Base-by-base conservation (phyloP, 345 rosid species). In the Corchorus olitorius region DNA sequence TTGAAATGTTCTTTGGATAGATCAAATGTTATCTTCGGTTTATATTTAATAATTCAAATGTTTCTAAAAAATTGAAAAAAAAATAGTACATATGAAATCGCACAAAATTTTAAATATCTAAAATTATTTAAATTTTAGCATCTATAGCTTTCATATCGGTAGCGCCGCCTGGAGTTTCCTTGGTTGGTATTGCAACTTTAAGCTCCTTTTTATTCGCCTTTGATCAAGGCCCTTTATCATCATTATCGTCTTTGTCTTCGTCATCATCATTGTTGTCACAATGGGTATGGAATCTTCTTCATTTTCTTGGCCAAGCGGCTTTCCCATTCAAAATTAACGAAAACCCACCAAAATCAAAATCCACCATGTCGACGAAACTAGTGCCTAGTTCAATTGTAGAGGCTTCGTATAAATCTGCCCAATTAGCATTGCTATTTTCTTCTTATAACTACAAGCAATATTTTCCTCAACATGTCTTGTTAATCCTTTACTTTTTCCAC, bases 191-290 rank as follows among this genome's bases (percentile, higher is more conserved):
- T 2, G 83, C 87, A 88, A 74, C 83, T 87, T 80, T 81, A 89
- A 84, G 53, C 93, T 92, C 79, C 84, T 91, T 61, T 61, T 91
- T 92, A 59, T 83, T 87, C 70, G 78, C 91, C 83, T 83, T 92
- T 45, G 80, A 78, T 63, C 86, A 76, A 75, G 88, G 89, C 70
- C 95, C 93, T 60, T 79, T 91, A 3, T 54, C 59, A 16, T 54
- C 43, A 39, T 6, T 39, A 39, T 46, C 59, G 10, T 86, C 69
- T 13, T 64, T 78, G 6, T 74, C 27, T 27, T 27, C 27, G 27
- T 27, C 27, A 27, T 27, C 27, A 27, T 27, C 27, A 27, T 27
- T 27, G 27, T 27, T 27, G 27, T 27, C 27, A 27, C 27, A 27
- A 27, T 27, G 27, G 27, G 27, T 27, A 27, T 27, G 27, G 27